These are phyloP conservation scores for Brassica hybrid DNA, from an alignment of 441 rosid species.

Conservation along the genomic window DNA sequence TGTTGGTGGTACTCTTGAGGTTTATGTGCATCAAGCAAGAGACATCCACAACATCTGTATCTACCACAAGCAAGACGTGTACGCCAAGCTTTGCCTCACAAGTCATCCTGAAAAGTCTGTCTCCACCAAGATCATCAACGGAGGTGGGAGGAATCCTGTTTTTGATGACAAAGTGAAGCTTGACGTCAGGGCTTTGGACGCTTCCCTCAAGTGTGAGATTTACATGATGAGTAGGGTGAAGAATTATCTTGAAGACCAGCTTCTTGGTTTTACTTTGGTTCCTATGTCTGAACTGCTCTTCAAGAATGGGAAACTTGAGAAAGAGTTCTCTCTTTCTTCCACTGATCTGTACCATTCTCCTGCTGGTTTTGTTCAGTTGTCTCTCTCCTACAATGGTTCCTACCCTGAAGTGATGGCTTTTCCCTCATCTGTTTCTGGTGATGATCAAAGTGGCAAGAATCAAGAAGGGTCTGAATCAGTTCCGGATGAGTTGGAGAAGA, in stretches of 20 bases:
- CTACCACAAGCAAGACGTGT: conserved; percentile 99
- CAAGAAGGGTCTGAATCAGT: conserved; percentile 56
- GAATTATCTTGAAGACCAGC: conserved; percentile 97
- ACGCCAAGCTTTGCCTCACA: conserved; percentile 93
- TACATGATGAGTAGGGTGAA: conserved; percentile 99
- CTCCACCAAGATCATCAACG: conserved; percentile 92
- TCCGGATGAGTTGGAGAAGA: conserved; percentile 67
- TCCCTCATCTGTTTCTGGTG: conserved; percentile 49
- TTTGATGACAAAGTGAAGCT: conserved; percentile 74
- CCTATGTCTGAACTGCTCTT: conserved; percentile 86
- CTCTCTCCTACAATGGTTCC: conserved; percentile 77
- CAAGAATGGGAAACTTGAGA: conserved; percentile 78
- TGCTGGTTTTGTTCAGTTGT: conserved; percentile 88
- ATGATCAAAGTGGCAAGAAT: conserved; percentile 48
- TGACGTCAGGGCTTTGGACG: conserved; percentile 65
- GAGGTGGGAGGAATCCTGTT: conserved; percentile 97
- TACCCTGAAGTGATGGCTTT: conserved; percentile 88
- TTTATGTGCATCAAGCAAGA: conserved; percentile 87
- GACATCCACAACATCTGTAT: conserved; percentile 99
- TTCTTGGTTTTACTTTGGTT: conserved; percentile 89
- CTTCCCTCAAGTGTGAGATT: conserved; percentile 91
- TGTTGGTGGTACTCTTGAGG: conserved; percentile 77
- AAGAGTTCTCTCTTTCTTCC: conserved; percentile 95
- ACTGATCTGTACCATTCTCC: conserved; percentile 97
- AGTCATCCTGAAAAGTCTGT: conserved; percentile 76